Evolutionary conservation across 345 rosid species (phyloP).

Genomic region (Bruguiera sexangula): DNA sequence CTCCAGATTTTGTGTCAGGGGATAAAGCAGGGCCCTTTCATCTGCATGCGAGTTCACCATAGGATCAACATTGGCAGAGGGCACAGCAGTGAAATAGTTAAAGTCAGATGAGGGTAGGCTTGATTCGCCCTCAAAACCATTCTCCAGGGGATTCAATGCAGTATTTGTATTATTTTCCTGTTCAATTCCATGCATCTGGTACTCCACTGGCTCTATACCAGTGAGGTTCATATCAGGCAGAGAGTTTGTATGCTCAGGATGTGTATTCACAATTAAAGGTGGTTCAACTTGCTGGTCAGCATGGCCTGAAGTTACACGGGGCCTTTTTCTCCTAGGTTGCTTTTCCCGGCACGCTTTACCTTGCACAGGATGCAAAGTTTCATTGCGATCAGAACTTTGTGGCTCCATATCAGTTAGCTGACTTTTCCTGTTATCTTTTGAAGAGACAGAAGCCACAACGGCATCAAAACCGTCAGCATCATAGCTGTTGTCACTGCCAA

Average conservation of each 20-base stretch:
- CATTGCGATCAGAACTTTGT: constrained; percentile 13
- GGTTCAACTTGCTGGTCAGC: constrained; percentile 33
- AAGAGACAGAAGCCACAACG: constrained; percentile 71
- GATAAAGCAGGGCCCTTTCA: constrained; percentile 54
- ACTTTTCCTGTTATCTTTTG: constrained; percentile 59
- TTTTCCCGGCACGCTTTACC: constrained; percentile 42
- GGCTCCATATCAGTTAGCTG: constrained; percentile 41
- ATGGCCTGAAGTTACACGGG: constrained; percentile 29
- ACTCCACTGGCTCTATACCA: constrained; percentile 40
- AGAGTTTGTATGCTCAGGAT: constrained; percentile 34
- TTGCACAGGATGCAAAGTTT: constrained; percentile 22
- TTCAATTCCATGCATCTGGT: constrained; percentile 30
- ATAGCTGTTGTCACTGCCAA: constrained; percentile 70
- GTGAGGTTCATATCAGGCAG: constrained; percentile 61
- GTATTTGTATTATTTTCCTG: constrained; percentile 36
- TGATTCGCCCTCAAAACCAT: constrained; percentile 36
- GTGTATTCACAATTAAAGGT: constrained; percentile 27
- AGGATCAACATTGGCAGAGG: constrained; percentile 38
- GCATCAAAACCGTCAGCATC: constrained; percentile 74
- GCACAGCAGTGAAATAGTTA: constrained; percentile 41
- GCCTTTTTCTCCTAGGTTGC: constrained; percentile 46
- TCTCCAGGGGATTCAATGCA: constrained; percentile 35
- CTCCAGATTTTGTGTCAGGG: constrained; percentile 43
- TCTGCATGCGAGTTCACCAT: constrained; percentile 47
- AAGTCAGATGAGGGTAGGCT: constrained; percentile 35